Evolutionary conservation across 352 stramenopile genomes (phyloP).

Genomic region (Phytophthora hibernalis): DNA sequence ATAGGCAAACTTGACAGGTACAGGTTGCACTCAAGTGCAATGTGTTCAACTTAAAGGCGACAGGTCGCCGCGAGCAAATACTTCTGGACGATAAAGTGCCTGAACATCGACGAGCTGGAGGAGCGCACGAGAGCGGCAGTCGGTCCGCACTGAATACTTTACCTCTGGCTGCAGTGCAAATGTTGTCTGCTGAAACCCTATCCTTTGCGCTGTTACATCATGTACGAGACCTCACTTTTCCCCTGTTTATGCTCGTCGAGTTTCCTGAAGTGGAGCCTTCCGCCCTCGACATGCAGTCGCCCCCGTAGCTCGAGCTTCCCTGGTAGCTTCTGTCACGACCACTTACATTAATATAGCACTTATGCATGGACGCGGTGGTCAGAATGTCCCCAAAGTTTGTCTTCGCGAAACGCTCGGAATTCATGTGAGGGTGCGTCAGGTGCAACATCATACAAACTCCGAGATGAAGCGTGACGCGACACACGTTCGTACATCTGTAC

Average conservation of each 20-base stretch:
- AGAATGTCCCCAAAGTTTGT: neutral
- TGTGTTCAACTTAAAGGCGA: neutral
- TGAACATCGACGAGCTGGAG: neutral
- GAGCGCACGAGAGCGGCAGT: conserved; percentile 13
- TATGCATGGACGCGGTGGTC: neutral
- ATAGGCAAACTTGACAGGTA: neutral
- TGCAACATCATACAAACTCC: conserved; percentile 38
- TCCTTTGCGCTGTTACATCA: conserved; percentile 26
- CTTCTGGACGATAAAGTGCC: neutral
- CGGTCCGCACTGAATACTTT: conserved; percentile 32
- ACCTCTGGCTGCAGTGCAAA: conserved; percentile 22
- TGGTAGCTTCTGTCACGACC: neutral
- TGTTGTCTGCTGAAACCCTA: conserved; percentile 29
- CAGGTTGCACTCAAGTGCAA: conserved; percentile 4
- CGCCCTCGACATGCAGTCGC: neutral
- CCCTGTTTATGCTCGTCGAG: conserved; percentile 3
- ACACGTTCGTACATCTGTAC: conserved; percentile 45
- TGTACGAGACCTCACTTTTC: conserved; percentile 30
- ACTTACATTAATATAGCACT: neutral
- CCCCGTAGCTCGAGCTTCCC: neutral
- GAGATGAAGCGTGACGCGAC: conserved; percentile 51
- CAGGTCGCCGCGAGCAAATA: too few species aligned
- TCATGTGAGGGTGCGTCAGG: conserved; percentile 30
- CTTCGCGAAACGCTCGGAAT: conserved; percentile 21
- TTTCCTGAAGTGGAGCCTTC: conserved; percentile 16